Conservation (phyloP, 139 green algal species). For the Chlorella sp. region DNA sequence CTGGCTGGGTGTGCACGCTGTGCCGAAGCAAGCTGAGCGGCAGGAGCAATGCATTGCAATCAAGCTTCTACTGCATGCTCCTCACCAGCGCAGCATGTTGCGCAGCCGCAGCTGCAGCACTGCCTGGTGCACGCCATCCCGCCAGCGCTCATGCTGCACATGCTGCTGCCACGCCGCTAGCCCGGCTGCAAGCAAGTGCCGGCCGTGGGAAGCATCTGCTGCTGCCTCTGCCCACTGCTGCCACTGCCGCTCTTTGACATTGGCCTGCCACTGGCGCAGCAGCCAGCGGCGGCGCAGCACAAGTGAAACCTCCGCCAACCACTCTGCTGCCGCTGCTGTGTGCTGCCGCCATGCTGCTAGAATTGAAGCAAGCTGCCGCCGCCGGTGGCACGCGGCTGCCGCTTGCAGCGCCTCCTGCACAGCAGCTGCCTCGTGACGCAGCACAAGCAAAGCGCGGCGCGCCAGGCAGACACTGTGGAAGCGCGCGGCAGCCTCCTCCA, state of each 20-base stretch:
- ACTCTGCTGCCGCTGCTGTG: neutral
- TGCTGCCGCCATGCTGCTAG: neutral
- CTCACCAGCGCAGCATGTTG: constrained; percentile 16
- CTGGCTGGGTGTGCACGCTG: too few species aligned
- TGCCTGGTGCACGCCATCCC: constrained; percentile 18
- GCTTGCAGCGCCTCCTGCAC: neutral
- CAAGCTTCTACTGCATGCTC: neutral
- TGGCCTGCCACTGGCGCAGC: constrained; percentile 8
- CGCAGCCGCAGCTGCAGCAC: constrained; percentile 2
- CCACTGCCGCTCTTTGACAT: neutral
- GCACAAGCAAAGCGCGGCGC: neutral
- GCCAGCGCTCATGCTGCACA: constrained; percentile 23
- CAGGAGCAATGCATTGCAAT: too few species aligned
- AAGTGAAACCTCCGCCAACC: neutral
- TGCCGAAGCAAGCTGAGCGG: too few species aligned
- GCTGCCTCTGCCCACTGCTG: neutral
- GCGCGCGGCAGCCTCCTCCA: neutral
- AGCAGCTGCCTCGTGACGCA: neutral
- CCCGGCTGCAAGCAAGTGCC: neutral
- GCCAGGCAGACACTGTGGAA: constrained; percentile 16
- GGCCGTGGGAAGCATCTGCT: neutral
- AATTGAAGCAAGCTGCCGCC: neutral
- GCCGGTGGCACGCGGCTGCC: neutral
- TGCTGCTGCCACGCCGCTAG: constrained; percentile 2
- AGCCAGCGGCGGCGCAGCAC: constrained; percentile 2